Conservation (phyloP, 805 yeast species). For the Yamadazyma laniorum region DNA sequence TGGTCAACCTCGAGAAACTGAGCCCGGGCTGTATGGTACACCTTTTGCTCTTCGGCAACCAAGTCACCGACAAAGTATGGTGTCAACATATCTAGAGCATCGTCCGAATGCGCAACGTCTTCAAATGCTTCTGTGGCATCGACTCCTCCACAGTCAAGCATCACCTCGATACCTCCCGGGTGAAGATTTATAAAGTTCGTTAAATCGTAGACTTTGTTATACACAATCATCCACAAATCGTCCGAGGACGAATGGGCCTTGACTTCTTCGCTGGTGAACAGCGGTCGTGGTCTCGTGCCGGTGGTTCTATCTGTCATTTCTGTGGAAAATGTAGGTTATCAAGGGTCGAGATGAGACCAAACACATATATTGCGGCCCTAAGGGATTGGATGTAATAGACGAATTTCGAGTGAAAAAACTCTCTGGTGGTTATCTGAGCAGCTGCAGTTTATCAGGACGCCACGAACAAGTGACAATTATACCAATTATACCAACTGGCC, state of each 20-base stretch:
- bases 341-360: too few species aligned
- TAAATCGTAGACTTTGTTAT: constrained; percentile 77
- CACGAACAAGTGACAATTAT: too few species aligned
- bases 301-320: neutral
- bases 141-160: constrained; percentile 74
- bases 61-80: constrained; percentile 32
- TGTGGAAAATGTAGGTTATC: too few species aligned
- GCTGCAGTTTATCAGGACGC: too few species aligned
- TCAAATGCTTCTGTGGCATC: constrained; percentile 73
- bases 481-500: too few species aligned
- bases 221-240: constrained; percentile 81
- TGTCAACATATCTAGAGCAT: constrained; percentile 29
- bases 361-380: too few species aligned
- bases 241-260: constrained; percentile 70
- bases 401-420: too few species aligned
- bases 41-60: constrained; percentile 15
- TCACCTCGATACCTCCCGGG: constrained; percentile 75
- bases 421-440: too few species aligned
- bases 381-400: too few species aligned
- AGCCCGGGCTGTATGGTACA: constrained; percentile 15
- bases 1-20: constrained; percentile 13
- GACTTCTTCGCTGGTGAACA: constrained; percentile 8
- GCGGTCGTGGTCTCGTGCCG: constrained; percentile 2
- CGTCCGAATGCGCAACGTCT: constrained; percentile 38
- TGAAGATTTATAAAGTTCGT: constrained; percentile 71